Base-by-base conservation (phyloP, 495 filamentous ascomycete species). In the Beverwykella pulmonaria region DNA sequence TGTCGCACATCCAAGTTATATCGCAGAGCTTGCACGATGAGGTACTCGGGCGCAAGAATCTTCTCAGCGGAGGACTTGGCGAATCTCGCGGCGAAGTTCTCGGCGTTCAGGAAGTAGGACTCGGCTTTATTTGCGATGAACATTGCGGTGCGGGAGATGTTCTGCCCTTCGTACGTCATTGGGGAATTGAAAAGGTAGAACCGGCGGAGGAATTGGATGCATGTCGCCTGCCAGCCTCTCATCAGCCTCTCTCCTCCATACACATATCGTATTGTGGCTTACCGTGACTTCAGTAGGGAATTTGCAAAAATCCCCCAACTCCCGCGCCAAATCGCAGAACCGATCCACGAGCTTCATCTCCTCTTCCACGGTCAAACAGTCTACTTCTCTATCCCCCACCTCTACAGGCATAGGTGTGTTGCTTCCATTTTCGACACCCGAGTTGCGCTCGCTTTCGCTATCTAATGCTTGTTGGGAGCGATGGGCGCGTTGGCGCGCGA, bases 101-200 rank as follows among this genome's bases (percentile, higher is more conserved):
- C 79, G 15, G 96, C 84, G 19, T 86, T 84, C 49, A 88, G 84
- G 74, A 92, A 91, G 74, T 87, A 83, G 70, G 89, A 90, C 71
- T 98, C 95, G 2, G 90, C 91, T 77, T 98, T 98, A 59, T 87
- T 92, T 23, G 90, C 92, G 63, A 98, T 87, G 82, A 93, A 97
- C 63, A 98, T 83, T 41, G 91, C 89, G 36, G 91, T 90, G 27
- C 89, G 86, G 70, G 95, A 86, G 74, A 98, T 92, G 59, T 87
- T 85, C 67, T 90, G 89, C 0, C 92, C 93, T 65, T 92, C 90
- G 75, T 97, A 96, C 39, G 93, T 97, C 89, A 98, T 93, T 60
- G 91, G 86, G 36, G 90, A 94, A 77, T 96, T 96, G 64, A 88
- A 91, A 25, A 97, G 83, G 78, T 97, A 98, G 82, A 98, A 97